Conservation (phyloP, 2,329 filamentous ascomycete species). For the Falciphora oryzae region DNA sequence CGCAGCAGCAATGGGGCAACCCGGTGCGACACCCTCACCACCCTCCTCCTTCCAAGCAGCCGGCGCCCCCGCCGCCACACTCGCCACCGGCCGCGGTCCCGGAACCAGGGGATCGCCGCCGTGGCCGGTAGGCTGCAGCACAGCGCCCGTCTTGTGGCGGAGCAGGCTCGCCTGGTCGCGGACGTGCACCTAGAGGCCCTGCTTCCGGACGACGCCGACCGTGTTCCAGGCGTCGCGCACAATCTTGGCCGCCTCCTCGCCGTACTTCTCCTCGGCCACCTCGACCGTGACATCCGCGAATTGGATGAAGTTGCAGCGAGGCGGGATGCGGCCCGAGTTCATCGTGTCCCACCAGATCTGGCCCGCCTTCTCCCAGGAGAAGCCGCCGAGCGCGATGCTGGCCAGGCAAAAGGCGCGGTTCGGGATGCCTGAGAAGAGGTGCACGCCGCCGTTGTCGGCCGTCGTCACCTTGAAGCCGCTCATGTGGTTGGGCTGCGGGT, state of each 20-base stretch:
- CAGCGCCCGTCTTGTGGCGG: background rate
- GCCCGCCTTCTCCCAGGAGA: conserved; percentile 48
- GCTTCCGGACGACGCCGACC: conserved; percentile 35
- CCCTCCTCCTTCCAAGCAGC: background rate
- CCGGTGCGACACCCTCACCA: background rate
- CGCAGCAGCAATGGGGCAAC: background rate
- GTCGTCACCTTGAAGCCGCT: conserved; percentile 31
- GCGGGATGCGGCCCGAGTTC: conserved; percentile 34
- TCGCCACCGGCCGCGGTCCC: background rate
- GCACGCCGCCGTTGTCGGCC: conserved; percentile 48
- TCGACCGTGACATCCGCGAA: conserved; percentile 44
- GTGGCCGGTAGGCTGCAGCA: too few relatives aligned
- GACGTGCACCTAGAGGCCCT: background rate
- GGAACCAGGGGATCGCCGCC: background rate
- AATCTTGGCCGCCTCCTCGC: conserved; percentile 33
- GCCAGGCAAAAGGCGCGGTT: conserved; percentile 51
- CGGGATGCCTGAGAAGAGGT: conserved; percentile 51
- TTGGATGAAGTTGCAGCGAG: conserved; percentile 38
- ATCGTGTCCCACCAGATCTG: conserved; percentile 48
- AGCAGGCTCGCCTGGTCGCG: background rate
- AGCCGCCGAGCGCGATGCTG: conserved; percentile 42
- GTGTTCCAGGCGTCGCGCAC: conserved; percentile 42
- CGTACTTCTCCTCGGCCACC: conserved; percentile 37
- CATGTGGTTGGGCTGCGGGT: conserved; percentile 46
- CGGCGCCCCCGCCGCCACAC: background rate